phyloP scores from a whole-genome alignment of 148 eudicot genomes.

The Arbutus unedo region DNA sequence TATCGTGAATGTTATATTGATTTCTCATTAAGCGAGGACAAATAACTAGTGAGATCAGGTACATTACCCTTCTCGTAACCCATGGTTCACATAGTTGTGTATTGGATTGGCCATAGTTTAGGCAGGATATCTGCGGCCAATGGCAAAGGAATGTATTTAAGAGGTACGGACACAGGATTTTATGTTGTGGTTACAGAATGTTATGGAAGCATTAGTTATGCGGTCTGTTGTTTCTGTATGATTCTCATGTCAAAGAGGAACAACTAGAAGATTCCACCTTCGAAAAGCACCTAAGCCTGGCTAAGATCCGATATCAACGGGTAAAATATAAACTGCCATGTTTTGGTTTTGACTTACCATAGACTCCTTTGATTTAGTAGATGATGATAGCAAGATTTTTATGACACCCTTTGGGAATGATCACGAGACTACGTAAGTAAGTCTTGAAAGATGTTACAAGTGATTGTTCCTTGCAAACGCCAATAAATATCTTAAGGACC shows the following conservation, averaged over 20 bases:
- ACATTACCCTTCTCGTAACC: background rate
- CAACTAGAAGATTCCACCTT: background rate
- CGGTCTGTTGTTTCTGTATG: background rate
- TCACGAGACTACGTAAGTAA: background rate
- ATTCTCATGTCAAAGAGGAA: background rate
- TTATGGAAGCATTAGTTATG: background rate
- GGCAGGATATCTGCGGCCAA: background rate
- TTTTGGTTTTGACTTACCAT: conserved; percentile 1
- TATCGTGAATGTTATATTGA: background rate
- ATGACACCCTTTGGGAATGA: background rate
- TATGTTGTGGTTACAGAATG: background rate
- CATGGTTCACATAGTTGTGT: background rate
- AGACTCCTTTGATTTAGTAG: background rate
- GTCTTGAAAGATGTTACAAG: background rate
- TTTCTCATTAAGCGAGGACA: background rate
- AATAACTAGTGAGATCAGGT: background rate
- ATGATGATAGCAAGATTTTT: background rate
- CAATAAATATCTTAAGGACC: background rate
- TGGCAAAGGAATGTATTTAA: background rate
- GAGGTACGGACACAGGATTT: background rate
- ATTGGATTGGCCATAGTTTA: background rate
- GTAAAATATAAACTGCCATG: background rate
- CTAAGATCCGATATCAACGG: background rate
- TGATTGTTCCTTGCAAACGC: background rate
- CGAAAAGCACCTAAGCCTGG: background rate